A percentile compares a stretch with the other conserved stretches of the same genome.
Evolutionary conservation across 2,329 filamentous ascomycete species (phyloP).

Genomic region (Colletotrichum coccodes): DNA sequence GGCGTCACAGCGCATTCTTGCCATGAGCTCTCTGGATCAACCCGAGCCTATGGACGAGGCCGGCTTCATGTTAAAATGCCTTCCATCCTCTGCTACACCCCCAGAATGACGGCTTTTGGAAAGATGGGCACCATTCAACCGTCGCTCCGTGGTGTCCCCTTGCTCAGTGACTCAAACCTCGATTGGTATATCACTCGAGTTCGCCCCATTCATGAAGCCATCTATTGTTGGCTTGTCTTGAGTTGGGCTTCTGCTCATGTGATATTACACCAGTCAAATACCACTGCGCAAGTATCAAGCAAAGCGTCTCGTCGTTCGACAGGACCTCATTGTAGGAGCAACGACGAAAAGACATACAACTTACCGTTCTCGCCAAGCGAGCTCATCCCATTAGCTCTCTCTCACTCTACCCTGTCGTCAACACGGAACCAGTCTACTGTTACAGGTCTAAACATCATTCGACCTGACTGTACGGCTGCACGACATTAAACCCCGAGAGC

Average conservation of each 20-base stretch:
- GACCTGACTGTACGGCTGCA: constrained; percentile 11
- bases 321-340: constrained; percentile 27
- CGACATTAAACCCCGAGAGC: constrained; percentile 7
- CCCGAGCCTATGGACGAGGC: constrained; percentile 26
- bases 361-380: constrained; percentile 20
- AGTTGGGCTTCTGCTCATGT: constrained; percentile 17
- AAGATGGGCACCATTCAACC: constrained; percentile 39
- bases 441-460: background rate
- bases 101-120: constrained; percentile 35
- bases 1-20: constrained; percentile 35
- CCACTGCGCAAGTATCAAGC: constrained; percentile 28
- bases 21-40: constrained; percentile 16
- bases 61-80: constrained; percentile 32
- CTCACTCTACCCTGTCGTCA: background rate
- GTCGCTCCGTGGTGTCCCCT: constrained; percentile 40
- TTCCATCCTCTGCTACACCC: constrained; percentile 23
- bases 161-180: constrained; percentile 33
- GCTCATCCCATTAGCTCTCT: background rate
- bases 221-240: constrained; percentile 5
- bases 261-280: constrained; percentile 6
- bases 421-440: constrained; percentile 15
- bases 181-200: constrained; percentile 31
- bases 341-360: background rate
- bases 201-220: constrained; percentile 24
- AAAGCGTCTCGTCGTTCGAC: constrained; percentile 6